A percentile compares a stretch with the other conserved stretches of the same genome.
phyloP scores from a whole-genome alignment of 805 yeast species.

The Brettanomyces naardenensis region DNA sequence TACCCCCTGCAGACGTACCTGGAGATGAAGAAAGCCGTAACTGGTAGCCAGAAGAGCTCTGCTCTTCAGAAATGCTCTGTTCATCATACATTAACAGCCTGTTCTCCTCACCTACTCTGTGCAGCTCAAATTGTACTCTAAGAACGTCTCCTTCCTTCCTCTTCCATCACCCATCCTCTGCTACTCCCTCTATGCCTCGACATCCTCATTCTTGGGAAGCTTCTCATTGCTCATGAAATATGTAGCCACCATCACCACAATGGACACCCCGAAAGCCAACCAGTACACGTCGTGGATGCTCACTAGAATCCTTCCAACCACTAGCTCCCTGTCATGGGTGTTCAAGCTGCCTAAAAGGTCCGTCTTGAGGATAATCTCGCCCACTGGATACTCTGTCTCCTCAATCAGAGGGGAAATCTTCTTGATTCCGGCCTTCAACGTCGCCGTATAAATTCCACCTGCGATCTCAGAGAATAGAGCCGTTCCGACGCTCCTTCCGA shows the following conservation, averaged over 20 bases:
- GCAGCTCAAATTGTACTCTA: too few relatives aligned
- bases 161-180: too few relatives aligned
- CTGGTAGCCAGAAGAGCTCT: too few relatives aligned
- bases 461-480: slow-evolving; percentile 6
- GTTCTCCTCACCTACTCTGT: too few relatives aligned
- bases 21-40: too few relatives aligned
- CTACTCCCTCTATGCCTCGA: too few relatives aligned
- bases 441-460: slow-evolving; percentile 4
- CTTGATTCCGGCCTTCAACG: neutral
- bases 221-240: slow-evolving; percentile 5
- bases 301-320: slow-evolving; percentile 24
- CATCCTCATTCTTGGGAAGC: slow-evolving; percentile 1
- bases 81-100: too few relatives aligned
- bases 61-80: too few relatives aligned
- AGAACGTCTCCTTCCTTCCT: too few relatives aligned
- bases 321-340: slow-evolving; percentile 7
- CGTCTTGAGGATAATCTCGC: neutral
- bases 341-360: slow-evolving; percentile 5
- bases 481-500: slow-evolving; percentile 3
- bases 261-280: slow-evolving; percentile 27
- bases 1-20: too few relatives aligned
- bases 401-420: neutral
- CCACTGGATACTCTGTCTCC: neutral
- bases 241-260: neutral
- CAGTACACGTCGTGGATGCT: slow-evolving; percentile 33